Evolutionary conservation across 2,329 filamentous ascomycete genomes (phyloP), one percentile per base, ranked within the genome.

Genomic region (Neocucurbitaria cava): DNA sequence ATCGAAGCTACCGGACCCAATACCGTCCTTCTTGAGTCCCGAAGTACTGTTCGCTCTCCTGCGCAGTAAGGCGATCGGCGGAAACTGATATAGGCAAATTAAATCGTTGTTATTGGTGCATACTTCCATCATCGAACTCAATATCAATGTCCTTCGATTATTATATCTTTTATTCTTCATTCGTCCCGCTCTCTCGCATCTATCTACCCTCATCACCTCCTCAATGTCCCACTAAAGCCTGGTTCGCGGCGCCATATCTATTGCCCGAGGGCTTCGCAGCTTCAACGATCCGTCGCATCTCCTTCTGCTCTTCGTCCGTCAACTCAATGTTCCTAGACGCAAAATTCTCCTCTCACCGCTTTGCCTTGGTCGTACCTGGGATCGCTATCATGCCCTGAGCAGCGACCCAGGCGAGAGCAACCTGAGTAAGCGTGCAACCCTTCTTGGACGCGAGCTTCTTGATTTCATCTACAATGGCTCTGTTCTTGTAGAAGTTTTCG

Each of bases 371-470:
- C 21, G 59, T 63, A 3, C 82, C 82, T 1, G 82, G 81, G 49
- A 83, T 88, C 0, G 87, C 83, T 61, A 89, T 80, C 74, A 54
- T 69, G 5, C 78, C 66, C 36, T 72, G 69, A 8, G 50, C 44
- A 46, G 64, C 21, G 26, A 71, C 56, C 70, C 71, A 76, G 1
- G 70, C 71, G 2, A 74, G 49, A 0, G 83, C 81, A 31, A 90
- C 68, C 68, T 90, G 87, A 0, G 79, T 78, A 0, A 83, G 62
- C 0, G 86, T 87, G 49, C 77, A 80, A 1, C 76, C 79, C 70
- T 88, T 87, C 52, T 61, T 56, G 20, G 49, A 38, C 2, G 72
- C 72, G 6, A 75, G 28, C 36, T 57, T 59, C 49, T 62, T 61
- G 5, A 75, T 54, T 23, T 62, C 45, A 17, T 69, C 60, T 0